phyloP scores from a whole-genome alignment of 148 eudicot species.

The Arbutus unedo region DNA sequence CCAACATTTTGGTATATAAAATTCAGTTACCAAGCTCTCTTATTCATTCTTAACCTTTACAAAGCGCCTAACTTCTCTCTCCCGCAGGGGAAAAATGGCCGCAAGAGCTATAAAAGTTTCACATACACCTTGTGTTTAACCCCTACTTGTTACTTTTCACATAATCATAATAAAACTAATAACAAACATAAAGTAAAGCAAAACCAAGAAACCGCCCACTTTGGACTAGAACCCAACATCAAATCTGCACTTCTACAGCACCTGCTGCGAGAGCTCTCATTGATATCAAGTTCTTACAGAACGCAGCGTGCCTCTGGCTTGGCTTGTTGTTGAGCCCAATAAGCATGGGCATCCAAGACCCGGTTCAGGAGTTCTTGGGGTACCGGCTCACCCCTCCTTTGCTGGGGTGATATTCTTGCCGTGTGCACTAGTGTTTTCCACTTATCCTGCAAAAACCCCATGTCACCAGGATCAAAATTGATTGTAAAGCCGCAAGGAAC shows the following conservation, averaged over 20 bases:
- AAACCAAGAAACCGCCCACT: not conserved
- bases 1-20: not conserved
- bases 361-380: conserved; percentile 89
- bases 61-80: not conserved
- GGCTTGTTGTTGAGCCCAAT: conserved; percentile 82
- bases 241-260: conserved; percentile 5
- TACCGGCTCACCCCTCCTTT: conserved; percentile 94
- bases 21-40: not conserved
- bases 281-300: conserved; percentile 25
- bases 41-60: not conserved
- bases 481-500: not conserved
- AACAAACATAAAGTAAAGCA: not conserved
- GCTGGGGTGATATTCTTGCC: conserved; percentile 90
- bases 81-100: not conserved
- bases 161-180: not conserved
- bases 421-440: conserved; percentile 99
- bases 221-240: not conserved
- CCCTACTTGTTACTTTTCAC: conserved; percentile 9
- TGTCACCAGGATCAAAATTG: not conserved
- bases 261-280: not conserved
- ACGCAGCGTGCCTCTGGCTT: conserved; percentile 69
- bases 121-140: not conserved
- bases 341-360: conserved; percentile 75
- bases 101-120: not conserved
- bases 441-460: conserved; percentile 53